These are phyloP conservation scores for Aspergillus quadricinctus DNA, from an alignment of 2,329 filamentous ascomycete genomes.

Conservation along the genomic window DNA sequence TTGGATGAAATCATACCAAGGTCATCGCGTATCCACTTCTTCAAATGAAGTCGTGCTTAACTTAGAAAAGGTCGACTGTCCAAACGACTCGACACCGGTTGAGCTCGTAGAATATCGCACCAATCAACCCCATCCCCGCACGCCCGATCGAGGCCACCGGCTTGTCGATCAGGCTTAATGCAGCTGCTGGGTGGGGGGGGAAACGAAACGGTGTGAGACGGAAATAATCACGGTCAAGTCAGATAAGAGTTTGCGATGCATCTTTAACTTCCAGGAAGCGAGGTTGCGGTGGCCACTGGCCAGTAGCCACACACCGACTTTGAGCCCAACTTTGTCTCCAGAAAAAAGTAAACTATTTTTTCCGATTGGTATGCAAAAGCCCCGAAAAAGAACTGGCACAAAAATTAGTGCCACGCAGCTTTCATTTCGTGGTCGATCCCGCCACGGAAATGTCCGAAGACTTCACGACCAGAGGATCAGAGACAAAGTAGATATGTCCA, in stretches of 20 bases:
- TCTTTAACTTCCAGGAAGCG: neutral
- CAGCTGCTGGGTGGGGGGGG: neutral
- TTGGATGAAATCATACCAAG: neutral
- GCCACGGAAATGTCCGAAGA: neutral
- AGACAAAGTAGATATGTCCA: neutral
- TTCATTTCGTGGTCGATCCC: neutral
- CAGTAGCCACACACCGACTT: neutral
- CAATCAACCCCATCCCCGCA: constrained; percentile 24
- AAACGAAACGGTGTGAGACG: neutral
- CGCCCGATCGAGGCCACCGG: constrained; percentile 20
- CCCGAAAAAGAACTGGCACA: neutral
- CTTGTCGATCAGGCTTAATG: constrained; percentile 22
- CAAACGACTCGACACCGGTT: constrained; percentile 10
- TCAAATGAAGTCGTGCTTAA: neutral
- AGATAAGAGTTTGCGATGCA: neutral
- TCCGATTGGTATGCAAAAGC: neutral
- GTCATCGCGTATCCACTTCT: neutral
- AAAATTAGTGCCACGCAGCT: neutral
- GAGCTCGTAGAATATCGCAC: constrained; percentile 25
- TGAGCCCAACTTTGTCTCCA: neutral
- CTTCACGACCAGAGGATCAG: neutral
- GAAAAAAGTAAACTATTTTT: no score
- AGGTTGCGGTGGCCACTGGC: neutral
- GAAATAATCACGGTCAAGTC: neutral
- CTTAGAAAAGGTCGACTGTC: neutral